Evolutionary conservation across 2,329 filamentous ascomycete species (phyloP), one percentile per base, ranked within the genome.

Genomic region (Clonostachys sp.): DNA sequence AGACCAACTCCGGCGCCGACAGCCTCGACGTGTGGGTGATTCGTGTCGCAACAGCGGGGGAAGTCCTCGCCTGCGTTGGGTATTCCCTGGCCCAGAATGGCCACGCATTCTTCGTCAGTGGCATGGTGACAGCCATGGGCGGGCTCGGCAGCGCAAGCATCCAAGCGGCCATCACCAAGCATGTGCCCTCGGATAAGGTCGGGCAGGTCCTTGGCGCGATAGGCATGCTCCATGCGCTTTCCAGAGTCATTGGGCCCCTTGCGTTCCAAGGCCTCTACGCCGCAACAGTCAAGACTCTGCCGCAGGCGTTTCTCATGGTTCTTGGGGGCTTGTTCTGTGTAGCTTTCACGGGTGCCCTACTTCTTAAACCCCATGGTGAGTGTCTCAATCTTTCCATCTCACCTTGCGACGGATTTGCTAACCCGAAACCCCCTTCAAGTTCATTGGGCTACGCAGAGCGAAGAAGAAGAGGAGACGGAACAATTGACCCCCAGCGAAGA

Each of bases 151-250:
- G 86, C 35, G 91, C 94, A 2, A 94, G 89, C 0, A 75, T 95
- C 44, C 90, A 95, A 60, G 86, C 88, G 2, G 80, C 87, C 1
- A 72, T 96, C 45, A 96, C 91, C 17, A 97, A 96, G 62, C 94
- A 97, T 63, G 86, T 97, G 1, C 89, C 91, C 0, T 75, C 83
- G 1, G 87, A 94, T 53, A 80, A 81, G 42, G 86, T 94, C 0
- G 94, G 94, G 0, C 84, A 94, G 62, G 72, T 97, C n/a, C 77
- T 99, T 0, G 94, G 94, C 18, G 91, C 91, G 2, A 86, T 86
- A 14, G 94, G 92, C 0, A 73, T 97, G 51, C 68, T 97, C 49
- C 92, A 97, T 66, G 87, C 90, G 1, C 68, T 96, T 35, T 81
- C 88, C 4, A 77, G 91, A 51, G 83, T 97, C 3, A 63, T 95